phyloP scores from a whole-genome alignment of 345 rosid species.

The Lumnitzera littorea region DNA sequence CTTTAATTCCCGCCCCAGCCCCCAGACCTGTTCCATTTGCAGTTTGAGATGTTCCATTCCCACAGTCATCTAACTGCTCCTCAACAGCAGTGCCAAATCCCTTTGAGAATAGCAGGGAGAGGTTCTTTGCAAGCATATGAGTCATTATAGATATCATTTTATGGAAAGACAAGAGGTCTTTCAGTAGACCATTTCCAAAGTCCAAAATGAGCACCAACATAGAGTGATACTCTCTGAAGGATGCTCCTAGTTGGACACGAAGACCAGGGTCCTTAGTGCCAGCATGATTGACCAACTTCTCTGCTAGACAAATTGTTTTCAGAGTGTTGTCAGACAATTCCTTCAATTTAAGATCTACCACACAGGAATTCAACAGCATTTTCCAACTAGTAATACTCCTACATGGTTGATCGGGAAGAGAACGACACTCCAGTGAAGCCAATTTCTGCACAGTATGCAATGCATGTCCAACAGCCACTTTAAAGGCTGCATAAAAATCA shows the following conservation, averaged over 20 bases:
- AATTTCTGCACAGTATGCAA: slow-evolving; percentile 40
- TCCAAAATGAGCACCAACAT: slow-evolving; percentile 48
- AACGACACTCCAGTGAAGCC: slow-evolving; percentile 19
- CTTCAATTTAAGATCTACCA: slow-evolving; percentile 37
- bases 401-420: slow-evolving; percentile 29
- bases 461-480: slow-evolving; percentile 23
- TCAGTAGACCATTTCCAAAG: slow-evolving; percentile 51
- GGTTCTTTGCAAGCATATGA: slow-evolving; percentile 56
- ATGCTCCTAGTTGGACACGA: slow-evolving; percentile 32
- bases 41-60: slow-evolving; percentile 33
- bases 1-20: slow-evolving; percentile 72
- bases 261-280: slow-evolving; percentile 18
- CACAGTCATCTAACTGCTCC: slow-evolving; percentile 54
- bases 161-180: slow-evolving; percentile 58
- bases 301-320: slow-evolving; percentile 34
- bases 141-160: slow-evolving; percentile 63
- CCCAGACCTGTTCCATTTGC: slow-evolving; percentile 94
- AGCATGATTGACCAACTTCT: slow-evolving; percentile 35
- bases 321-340: slow-evolving; percentile 41
- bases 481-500: slow-evolving; percentile 30
- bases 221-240: slow-evolving; percentile 40
- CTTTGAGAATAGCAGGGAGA: slow-evolving; percentile 63
- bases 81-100: slow-evolving; percentile 65
- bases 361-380: slow-evolving; percentile 38
- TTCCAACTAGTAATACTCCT: slow-evolving; percentile 61